Evolutionary conservation across 1,139 yeast genomes (phyloP).

Genomic region (Lodderomyces jiufengensis): DNA sequence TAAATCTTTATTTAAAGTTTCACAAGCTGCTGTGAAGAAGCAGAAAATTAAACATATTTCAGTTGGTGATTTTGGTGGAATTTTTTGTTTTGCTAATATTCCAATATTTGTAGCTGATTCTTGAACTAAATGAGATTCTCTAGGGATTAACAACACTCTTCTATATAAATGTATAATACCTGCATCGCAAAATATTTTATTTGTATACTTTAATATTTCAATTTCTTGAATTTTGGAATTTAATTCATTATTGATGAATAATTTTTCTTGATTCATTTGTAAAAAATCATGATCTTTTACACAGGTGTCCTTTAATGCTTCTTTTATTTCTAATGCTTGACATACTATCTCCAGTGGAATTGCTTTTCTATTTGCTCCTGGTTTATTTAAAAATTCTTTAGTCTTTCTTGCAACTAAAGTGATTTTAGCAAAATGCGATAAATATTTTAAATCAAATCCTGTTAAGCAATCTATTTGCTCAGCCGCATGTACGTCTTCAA

Average conservation of each 20-base stretch:
- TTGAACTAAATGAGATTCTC: conserved; percentile 44
- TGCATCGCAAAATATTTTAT: conserved; percentile 50
- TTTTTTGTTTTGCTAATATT: conserved; percentile 27
- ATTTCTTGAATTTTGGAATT: conserved; percentile 30
- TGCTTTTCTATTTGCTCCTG: conserved; percentile 8
- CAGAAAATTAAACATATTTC: conserved; percentile 56
- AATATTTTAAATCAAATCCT: conserved; percentile 55
- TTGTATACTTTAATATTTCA: conserved; percentile 47
- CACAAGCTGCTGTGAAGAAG: conserved; percentile 59
- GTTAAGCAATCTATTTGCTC: conserved; percentile 51
- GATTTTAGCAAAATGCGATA: conserved; percentile 48
- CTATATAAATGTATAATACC: conserved; percentile 57
- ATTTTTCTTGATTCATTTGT: conserved; percentile 28
- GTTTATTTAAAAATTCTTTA: conserved; percentile 21
- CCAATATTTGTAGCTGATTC: conserved; percentile 44
- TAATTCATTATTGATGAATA: conserved; percentile 18
- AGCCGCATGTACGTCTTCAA: not conserved
- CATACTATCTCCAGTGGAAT: conserved; percentile 37
- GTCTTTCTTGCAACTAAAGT: conserved; percentile 41
- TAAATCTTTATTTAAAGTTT: conserved; percentile 34
- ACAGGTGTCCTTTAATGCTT: conserved; percentile 27
- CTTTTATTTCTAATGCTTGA: conserved; percentile 47
- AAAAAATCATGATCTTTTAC: conserved; percentile 35
- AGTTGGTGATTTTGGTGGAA: conserved; percentile 48
- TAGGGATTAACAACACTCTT: conserved; percentile 48